Evolutionary conservation across 2,329 filamentous ascomycete species (phyloP), one percentile per base, ranked within the genome.

Genomic region (Phyllosticta capitalensis): DNA sequence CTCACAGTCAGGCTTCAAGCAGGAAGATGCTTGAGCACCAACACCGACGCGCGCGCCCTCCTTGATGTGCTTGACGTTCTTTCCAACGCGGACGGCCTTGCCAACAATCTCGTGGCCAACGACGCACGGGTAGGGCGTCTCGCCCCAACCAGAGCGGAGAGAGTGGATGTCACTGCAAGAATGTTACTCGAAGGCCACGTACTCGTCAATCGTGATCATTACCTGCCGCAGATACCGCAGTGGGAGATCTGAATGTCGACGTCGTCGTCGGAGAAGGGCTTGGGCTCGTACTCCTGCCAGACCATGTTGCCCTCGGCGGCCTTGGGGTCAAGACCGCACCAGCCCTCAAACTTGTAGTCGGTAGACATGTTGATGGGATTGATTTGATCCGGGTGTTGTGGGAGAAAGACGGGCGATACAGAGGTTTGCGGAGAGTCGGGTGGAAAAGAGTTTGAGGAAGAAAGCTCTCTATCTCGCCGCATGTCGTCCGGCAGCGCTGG

Each of bases 21-120:
- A 81, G 58, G 73, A 76, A 26, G 71, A 76, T 21, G 73, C 75
- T 61, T 78, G 76, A 54, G 75, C 76, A 54, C 80, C 80, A 19
- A 80, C 79, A 56, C 80, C 81, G 9, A 78, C 78, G 5, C 84
- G 79, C 66, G 87, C 83, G 52, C 86, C 85, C 28, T 86, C 66
- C 56, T 80, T 77, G 70, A 88, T 77, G 22, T 72, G 67, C 21
- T 70, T 72, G 9, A 77, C 58, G 28, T 28, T 12, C 26, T 17
- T 63, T 12, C 64, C 14, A 71, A 71, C 65, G 77, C 80, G 62
- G 81, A 84, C 65, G 20, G 49, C 28, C 26, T 10, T 3, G 28
- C 17, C 22, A 17, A 22, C 48, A 30, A 24, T 20, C 7, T 33
- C 48, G 26, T 26, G n/a, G 14, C 24, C 22, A 28, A 6, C 21